A percentile compares a stretch with the other conserved stretches of the same genome.
Conservation (phyloP, 129 eudicot species). For the Arctium lappa region DNA sequence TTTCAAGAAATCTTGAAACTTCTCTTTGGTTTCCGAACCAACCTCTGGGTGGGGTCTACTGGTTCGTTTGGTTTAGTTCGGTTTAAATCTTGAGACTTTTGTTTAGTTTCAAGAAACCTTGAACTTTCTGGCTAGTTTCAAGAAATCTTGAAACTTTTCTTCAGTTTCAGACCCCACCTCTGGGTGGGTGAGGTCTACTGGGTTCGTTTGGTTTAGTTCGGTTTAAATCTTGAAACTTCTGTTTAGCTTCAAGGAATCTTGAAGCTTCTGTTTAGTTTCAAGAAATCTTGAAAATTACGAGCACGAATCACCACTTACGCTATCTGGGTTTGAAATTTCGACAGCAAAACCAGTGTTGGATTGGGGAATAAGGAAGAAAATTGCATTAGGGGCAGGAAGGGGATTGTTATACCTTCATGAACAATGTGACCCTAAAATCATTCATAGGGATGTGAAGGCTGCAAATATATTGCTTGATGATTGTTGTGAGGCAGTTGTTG, state of each 20-base stretch:
- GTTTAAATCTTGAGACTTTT: neutral
- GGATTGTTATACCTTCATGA: conserved; percentile 86
- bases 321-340: conserved; percentile 8
- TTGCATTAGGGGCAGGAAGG: conserved; percentile 81
- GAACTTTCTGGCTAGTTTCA: neutral
- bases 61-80: neutral
- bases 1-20: neutral
- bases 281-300: conserved; percentile 8
- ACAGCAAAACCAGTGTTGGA: conserved; percentile 82
- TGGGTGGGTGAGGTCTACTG: neutral
- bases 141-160: neutral
- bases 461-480: conserved; percentile 85
- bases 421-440: conserved; percentile 93
- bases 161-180: neutral
- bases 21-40: neutral
- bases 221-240: too few relatives aligned
- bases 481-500: conserved; percentile 84
- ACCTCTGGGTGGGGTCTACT: neutral
- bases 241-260: neutral
- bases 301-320: conserved; percentile 2
- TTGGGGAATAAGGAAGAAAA: conserved; percentile 73
- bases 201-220: neutral
- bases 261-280: neutral
- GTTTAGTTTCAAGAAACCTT: neutral
- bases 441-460: conserved; percentile 90